A percentile compares a stretch with the other conserved stretches of the same genome.
Evolutionary conservation across 306 rosid species (phyloP).

Genomic region (peach (Prunus persica)): DNA sequence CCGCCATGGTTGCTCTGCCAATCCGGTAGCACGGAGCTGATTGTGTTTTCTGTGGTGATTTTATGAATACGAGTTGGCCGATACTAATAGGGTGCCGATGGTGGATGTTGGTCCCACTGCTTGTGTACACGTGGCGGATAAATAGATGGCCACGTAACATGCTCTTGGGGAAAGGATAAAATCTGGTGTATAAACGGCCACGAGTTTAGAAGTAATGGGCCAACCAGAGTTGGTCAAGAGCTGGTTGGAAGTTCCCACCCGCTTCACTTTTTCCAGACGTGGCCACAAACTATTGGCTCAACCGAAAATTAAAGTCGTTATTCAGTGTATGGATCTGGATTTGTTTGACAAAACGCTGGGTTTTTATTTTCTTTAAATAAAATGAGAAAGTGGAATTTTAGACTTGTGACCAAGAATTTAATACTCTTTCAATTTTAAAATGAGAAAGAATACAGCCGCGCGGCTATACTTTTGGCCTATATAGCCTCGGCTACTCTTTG

Average conservation of each 20-base stretch:
- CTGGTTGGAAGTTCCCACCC: neutral
- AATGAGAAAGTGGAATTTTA: neutral
- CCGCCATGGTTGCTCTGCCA: slow-evolving; percentile 47
- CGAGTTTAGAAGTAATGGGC: neutral
- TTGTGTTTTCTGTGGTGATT: neutral
- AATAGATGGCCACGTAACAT: slow-evolving; percentile 3
- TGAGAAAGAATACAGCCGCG: too few relatives aligned
- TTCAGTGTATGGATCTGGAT: too few relatives aligned
- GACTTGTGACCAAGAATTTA: too few relatives aligned
- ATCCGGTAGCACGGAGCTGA: neutral
- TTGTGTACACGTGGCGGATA: neutral
- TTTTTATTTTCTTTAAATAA: neutral
- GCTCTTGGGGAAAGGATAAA: neutral
- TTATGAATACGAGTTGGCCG: slow-evolving; percentile 1
- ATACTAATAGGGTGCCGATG: neutral
- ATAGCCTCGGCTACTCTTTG: accelerated
- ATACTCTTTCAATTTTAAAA: too few relatives aligned
- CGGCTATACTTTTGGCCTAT: too few relatives aligned
- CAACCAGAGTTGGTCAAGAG: neutral
- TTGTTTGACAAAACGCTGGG: too few relatives aligned
- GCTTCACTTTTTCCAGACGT: neutral
- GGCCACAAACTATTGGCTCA: neutral
- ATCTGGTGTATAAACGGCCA: slow-evolving; percentile 19
- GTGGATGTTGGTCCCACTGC: neutral
- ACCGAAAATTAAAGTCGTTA: neutral